Evolutionary conservation across 148 eudicot genomes (phyloP).

Genomic region (Vaccinium corymbosum): DNA sequence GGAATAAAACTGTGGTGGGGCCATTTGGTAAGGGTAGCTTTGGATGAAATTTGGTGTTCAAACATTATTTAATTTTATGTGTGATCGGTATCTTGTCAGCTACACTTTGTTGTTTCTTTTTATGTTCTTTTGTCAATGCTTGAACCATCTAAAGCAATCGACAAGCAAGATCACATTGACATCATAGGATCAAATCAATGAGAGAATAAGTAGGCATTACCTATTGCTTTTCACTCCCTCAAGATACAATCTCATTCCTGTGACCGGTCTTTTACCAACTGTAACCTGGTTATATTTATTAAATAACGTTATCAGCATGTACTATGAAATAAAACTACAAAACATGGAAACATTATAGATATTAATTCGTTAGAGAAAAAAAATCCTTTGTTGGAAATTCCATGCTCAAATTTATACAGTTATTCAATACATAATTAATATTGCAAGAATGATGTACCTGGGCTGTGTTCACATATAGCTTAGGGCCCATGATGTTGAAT

Average conservation of each 20-base stretch:
- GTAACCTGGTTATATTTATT: conserved; percentile 37
- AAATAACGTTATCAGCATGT: not conserved
- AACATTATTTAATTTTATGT: no score
- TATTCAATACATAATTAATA: no score
- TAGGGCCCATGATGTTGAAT: conserved; percentile 71
- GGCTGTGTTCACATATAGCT: conserved; percentile 59
- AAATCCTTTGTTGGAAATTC: not conserved
- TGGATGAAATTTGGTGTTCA: no score
- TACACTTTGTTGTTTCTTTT: no score
- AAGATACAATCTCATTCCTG: conserved; percentile 70
- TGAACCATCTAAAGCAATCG: not conserved
- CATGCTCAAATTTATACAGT: not conserved
- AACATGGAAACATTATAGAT: not conserved
- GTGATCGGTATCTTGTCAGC: no score
- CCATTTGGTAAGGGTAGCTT: no score
- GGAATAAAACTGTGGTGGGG: no score
- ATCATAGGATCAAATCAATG: not conserved
- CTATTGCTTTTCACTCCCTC: conserved; percentile 79
- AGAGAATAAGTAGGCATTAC: conserved; percentile 20
- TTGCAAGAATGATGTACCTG: conserved; percentile 41
- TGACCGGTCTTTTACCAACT: conserved; percentile 56
- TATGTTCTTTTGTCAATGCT: no score
- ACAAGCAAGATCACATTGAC: not conserved
- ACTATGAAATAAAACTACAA: not conserved
- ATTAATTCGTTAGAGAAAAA: no score